Conservation (phyloP, 805 yeast genomes). For the Jamesozyma lodderae region DNA sequence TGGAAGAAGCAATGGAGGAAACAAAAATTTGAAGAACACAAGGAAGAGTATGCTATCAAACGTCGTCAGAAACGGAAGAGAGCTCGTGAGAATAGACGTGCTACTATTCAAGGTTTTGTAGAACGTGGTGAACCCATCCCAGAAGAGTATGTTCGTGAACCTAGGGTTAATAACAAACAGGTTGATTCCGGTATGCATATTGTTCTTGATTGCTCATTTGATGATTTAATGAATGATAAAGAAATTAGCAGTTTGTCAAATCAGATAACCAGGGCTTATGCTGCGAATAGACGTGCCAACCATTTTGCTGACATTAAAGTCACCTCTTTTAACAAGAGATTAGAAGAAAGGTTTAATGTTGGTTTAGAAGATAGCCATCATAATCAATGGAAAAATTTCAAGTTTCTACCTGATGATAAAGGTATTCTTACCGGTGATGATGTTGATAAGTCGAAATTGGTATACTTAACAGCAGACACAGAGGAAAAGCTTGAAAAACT, state of each 20-base stretch:
- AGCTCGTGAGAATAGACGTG: conserved; percentile 35
- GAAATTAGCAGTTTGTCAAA: conserved; percentile 60
- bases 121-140: conserved; percentile 35
- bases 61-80: conserved; percentile 48
- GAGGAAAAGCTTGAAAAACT: conserved; percentile 56
- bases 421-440: conserved; percentile 27
- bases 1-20: conserved; percentile 67
- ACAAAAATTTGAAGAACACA: conserved; percentile 51
- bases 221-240: conserved; percentile 75
- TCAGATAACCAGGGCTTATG: conserved; percentile 76
- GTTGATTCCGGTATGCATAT: conserved; percentile 41
- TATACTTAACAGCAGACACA: conserved; percentile 84
- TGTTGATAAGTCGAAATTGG: conserved; percentile 34
- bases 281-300: conserved; percentile 58
- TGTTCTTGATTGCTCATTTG: conserved; percentile 85
- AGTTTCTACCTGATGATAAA: conserved; percentile 37
- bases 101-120: conserved; percentile 28
- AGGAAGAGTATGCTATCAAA: conserved; percentile 47
- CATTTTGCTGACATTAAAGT: conserved; percentile 51
- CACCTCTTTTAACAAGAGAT: conserved; percentile 54
- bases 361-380: conserved; percentile 46
- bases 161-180: conserved; percentile 37
- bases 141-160: conserved; percentile 32
- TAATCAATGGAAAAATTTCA: conserved; percentile 58
- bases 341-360: conserved; percentile 60